Conservation (phyloP, 768 basidiomycete species). For the Leccinum disarticulatum region DNA sequence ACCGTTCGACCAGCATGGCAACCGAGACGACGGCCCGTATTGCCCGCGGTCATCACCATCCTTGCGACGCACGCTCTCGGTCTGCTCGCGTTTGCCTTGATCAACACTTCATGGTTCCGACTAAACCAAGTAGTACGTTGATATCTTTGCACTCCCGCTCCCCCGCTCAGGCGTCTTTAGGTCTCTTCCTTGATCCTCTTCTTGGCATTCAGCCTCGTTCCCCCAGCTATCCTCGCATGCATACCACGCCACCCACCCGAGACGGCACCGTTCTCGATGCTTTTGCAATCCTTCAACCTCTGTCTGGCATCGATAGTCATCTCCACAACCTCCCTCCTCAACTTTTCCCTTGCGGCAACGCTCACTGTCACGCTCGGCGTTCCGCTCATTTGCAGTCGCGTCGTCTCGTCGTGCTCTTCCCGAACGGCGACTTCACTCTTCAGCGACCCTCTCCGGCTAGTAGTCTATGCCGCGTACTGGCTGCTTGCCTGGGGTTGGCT, state of each 20-base stretch:
- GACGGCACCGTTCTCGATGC: slow-evolving; percentile 40
- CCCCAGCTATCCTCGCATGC: slow-evolving; percentile 33
- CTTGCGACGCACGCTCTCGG: slow-evolving; percentile 57
- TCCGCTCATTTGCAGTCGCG: slow-evolving; percentile 55
- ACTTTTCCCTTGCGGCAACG: slow-evolving; percentile 84
- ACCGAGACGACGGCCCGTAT: slow-evolving; percentile 50
- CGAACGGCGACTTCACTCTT: slow-evolving; percentile 20
- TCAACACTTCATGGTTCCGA: slow-evolving; percentile 48
- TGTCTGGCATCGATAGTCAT: slow-evolving; percentile 86
- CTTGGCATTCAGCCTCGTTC: slow-evolving; percentile 31
- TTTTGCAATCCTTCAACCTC: slow-evolving; percentile 74
- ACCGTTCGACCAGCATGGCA: slow-evolving; percentile 7
- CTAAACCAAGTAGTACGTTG: slow-evolving; percentile 41
- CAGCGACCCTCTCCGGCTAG: slow-evolving; percentile 20
- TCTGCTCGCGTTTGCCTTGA: slow-evolving; percentile 44
- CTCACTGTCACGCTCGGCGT: slow-evolving; percentile 65
- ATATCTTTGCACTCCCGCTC: background rate
- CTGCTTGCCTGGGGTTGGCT: slow-evolving; percentile 60
- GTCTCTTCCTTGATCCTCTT: slow-evolving; percentile 34
- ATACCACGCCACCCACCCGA: slow-evolving; percentile 26
- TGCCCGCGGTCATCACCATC: slow-evolving; percentile 54
- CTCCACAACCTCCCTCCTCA: slow-evolving; percentile 83
- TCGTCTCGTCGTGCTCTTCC: slow-evolving; percentile 30
- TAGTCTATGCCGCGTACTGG: slow-evolving; percentile 38
- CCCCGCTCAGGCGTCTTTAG: slow-evolving; percentile 15